Evolutionary conservation across 2,329 filamentous ascomycete species (phyloP).

Genomic region (Metarhizium humberi): DNA sequence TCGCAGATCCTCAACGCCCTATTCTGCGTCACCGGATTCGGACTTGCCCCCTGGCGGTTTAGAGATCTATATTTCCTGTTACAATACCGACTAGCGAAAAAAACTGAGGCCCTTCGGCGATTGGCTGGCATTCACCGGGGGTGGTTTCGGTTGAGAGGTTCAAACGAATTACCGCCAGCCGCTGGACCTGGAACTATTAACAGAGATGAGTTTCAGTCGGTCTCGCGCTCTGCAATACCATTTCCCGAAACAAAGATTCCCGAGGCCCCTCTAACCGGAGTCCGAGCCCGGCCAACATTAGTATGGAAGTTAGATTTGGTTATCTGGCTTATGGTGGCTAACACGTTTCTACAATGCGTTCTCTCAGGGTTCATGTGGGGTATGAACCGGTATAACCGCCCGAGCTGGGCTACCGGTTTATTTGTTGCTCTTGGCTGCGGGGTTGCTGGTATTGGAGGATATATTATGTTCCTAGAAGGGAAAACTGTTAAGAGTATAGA

Average conservation of each 20-base stretch:
- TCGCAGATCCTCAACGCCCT: conserved; percentile 71
- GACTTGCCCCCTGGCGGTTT: conserved; percentile 75
- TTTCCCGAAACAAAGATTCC: conserved; percentile 55
- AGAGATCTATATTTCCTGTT: conserved; percentile 68
- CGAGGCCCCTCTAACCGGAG: conserved; percentile 60
- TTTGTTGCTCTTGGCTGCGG: conserved; percentile 69
- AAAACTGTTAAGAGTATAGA: conserved; percentile 63
- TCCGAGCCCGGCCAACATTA: conserved; percentile 56
- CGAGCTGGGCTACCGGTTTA: conserved; percentile 69
- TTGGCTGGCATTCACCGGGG: conserved; percentile 65
- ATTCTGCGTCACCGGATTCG: conserved; percentile 82
- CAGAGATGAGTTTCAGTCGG: conserved; percentile 28
- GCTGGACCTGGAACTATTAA: conserved; percentile 45
- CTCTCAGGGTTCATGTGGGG: conserved; percentile 80
- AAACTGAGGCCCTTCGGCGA: conserved; percentile 49
- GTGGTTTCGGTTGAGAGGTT: conserved; percentile 68
- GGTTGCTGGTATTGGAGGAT: conserved; percentile 57
- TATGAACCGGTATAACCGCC: conserved; percentile 62
- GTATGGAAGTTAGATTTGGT: conserved; percentile 73
- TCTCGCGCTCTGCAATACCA: conserved; percentile 37
- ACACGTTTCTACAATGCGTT: conserved; percentile 67
- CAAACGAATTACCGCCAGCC: conserved; percentile 44
- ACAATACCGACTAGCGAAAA: conserved; percentile 47
- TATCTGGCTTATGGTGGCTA: conserved; percentile 68
- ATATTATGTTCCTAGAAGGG: conserved; percentile 63